Evolutionary conservation across 2,329 filamentous ascomycete genomes (phyloP), one percentile per base, ranked within the genome.

Genomic region (Sclerotinia glacialis): DNA sequence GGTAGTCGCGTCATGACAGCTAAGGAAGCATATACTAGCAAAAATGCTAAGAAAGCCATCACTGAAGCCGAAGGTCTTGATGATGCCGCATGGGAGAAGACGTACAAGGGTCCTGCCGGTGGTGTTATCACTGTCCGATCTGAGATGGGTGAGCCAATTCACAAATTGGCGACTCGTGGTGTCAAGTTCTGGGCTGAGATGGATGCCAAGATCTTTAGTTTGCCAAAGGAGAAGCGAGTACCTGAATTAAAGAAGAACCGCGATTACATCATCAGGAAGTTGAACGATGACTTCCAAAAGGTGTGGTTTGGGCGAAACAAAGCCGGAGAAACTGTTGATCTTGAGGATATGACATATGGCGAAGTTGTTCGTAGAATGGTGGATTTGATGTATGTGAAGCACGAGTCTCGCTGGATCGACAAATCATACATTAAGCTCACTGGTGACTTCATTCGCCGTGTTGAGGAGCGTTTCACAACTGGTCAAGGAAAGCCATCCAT

Each of bases 91-190:
- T 97, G 93, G 93, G 93, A 97, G 80, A 89, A 93, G 80, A 96
- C 92, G 6, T 97, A 97, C 83, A 92, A 94, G 81, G 92, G 91
- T 23, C 85, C 93, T 34, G 90, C 93, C 67, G 95, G 95, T 74
- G 95, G 95, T 77, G 88, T 99, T 70, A 94, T 99, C 74, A 99
- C 95, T 37, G 95, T 99, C 59, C 88, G 93, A 71, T 99, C 95
- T 1, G 95, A 99, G 80, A 99, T 99, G 96, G 96, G 95, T 55
- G 95, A 99, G 83, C 96, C 95, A 7, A 99, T 99, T 69, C 95
- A 99, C 83, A 99, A 99, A 83, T 86, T 99, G 68, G 96, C 95
- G 21, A 99, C 95, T 59, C 90, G 96, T 67, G 95, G 95, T 85
- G 93, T 99, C 58, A 83, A 87, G 65, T 97, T 99, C 83, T 99